A percentile compares a stretch with the other conserved stretches of the same genome.
These are phyloP conservation scores for Paraglomus brasilianum DNA, from an alignment of 192 early-diverging fungal species.

Conservation along the genomic window DNA sequence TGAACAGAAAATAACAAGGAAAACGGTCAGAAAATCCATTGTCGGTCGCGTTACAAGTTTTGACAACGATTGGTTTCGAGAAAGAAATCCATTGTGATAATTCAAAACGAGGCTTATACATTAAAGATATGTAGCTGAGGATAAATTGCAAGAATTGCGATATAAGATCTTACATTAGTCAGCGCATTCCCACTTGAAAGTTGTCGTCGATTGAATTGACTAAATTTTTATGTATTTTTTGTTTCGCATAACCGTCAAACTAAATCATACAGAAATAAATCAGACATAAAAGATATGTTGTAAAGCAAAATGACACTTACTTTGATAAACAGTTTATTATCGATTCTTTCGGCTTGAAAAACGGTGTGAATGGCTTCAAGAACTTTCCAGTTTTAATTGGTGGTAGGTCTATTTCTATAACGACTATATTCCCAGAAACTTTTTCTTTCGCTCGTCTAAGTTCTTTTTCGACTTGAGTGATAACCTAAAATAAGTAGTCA, in stretches of 20 bases:
- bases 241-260: not conserved
- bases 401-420: too few species aligned
- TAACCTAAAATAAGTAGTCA: too few species aligned
- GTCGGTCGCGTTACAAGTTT: not conserved
- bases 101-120: not conserved
- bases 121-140: not conserved
- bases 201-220: not conserved
- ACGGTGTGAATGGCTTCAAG: not conserved
- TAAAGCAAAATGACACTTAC: conserved; percentile 18
- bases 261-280: conserved; percentile 17
- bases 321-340: not conserved
- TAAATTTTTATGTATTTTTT: not conserved
- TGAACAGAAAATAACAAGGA: conserved; percentile 5
- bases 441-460: too few species aligned
- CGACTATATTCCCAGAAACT: too few species aligned
- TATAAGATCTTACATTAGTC: not conserved
- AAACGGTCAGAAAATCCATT: conserved; percentile 2
- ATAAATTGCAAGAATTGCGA: not conserved
- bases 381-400: not conserved
- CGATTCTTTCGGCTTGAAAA: not conserved
- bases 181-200: not conserved
- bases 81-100: conserved; percentile 14
- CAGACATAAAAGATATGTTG: not conserved
- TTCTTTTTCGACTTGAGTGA: too few species aligned
- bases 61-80: not conserved